These are phyloP conservation scores for Penicillium sp. DNA, from an alignment of 2,329 filamentous ascomycete genomes.

Conservation along the genomic window DNA sequence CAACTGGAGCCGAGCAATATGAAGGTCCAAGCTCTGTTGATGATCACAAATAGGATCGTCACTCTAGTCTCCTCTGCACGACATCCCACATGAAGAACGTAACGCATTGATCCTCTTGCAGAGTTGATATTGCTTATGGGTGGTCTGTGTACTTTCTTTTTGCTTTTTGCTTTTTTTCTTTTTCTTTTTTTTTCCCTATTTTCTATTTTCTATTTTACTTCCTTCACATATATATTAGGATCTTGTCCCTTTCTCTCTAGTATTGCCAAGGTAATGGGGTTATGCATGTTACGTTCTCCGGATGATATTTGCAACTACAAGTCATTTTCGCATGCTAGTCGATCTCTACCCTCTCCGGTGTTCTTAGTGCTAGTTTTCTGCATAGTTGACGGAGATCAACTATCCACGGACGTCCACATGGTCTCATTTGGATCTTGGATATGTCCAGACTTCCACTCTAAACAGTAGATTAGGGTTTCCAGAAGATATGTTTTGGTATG, in stretches of 20 bases:
- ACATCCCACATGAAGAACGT: conserved; percentile 16
- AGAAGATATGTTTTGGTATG: conserved; percentile 11
- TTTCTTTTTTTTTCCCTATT: neutral
- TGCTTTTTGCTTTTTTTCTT: neutral
- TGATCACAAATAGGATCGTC: conserved; percentile 21
- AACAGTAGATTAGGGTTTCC: conserved; percentile 17
- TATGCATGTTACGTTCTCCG: conserved; percentile 9
- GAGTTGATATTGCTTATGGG: conserved; percentile 13
- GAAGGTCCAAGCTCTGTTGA: conserved; percentile 23
- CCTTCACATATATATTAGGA: neutral
- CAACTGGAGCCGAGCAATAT: conserved; percentile 10
- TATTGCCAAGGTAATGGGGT: conserved; percentile 7
- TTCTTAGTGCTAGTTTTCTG: neutral
- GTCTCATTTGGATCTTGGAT: conserved; percentile 20
- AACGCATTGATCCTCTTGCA: conserved; percentile 10
- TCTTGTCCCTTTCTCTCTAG: neutral
- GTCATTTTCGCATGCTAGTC: conserved; percentile 4
- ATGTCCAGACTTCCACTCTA: neutral
- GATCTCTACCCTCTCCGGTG: conserved; percentile 19
- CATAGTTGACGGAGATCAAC: conserved; percentile 18
- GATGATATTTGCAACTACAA: conserved; percentile 11
- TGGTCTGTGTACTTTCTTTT: neutral
- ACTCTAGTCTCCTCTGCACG: conserved; percentile 19
- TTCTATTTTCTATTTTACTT: neutral
- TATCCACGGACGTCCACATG: conserved; percentile 12